A percentile compares a stretch with the other conserved stretches of the same genome.
Evolutionary conservation across 306 rosid species (phyloP).

Genomic region (Rosa rugosa): DNA sequence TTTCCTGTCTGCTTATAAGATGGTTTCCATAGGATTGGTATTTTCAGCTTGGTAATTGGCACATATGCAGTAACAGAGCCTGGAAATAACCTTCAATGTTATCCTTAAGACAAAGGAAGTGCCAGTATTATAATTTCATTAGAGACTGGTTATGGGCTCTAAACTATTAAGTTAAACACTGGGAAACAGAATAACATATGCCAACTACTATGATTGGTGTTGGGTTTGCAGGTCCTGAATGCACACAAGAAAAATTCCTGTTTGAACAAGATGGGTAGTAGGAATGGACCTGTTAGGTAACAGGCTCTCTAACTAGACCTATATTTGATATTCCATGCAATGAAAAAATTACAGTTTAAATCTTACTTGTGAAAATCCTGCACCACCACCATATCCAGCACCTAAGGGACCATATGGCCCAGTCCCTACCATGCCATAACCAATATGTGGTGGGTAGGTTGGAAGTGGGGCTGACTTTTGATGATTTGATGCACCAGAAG

Average conservation of each 20-base stretch:
- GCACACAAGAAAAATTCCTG: background rate
- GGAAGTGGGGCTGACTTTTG: conserved; percentile 45
- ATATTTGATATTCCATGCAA: conserved; percentile 1
- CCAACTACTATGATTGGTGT: background rate
- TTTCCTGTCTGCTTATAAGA: background rate
- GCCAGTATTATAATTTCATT: background rate
- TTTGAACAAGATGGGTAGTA: background rate
- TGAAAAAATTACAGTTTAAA: conserved; percentile 8
- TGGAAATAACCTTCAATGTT: background rate
- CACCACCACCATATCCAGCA: conserved; percentile 54
- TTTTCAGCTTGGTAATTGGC: background rate
- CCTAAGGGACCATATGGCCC: conserved; percentile 48
- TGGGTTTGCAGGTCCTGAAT: background rate
- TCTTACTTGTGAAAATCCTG: conserved; percentile 69
- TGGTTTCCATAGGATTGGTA: background rate
- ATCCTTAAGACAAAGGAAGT: background rate
- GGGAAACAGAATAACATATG: background rate
- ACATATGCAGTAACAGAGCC: background rate
- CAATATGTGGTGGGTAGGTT: conserved; percentile 50
- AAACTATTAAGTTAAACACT: background rate
- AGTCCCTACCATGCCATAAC: conserved; percentile 61
- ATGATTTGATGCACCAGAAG: conserved; percentile 40
- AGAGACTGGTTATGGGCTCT: background rate
- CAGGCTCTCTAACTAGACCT: background rate
- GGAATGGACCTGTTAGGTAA: background rate